Evolutionary conservation across 495 filamentous ascomycete genomes (phyloP).

Genomic region (Penicillium silybi): DNA sequence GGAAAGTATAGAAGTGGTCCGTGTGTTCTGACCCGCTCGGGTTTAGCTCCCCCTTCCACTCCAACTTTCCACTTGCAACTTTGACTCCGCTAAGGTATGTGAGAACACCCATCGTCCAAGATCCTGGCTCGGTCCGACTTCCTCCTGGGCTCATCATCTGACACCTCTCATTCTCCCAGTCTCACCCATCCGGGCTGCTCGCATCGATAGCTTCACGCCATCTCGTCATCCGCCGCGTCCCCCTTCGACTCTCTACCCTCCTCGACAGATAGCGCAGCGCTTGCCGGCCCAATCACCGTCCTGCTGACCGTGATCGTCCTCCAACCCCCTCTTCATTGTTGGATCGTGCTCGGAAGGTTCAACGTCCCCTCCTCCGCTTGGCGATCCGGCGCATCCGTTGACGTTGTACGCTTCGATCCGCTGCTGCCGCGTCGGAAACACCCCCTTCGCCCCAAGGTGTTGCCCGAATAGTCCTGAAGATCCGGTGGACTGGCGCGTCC

Average conservation of each 20-base stretch:
- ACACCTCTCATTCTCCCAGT: constrained; percentile 14
- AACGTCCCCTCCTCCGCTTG: constrained; percentile 18
- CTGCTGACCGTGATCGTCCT: constrained; percentile 9
- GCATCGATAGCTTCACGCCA: constrained; percentile 28
- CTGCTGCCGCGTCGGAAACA: constrained; percentile 7
- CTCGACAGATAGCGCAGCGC: constrained; percentile 20
- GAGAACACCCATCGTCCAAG: background rate
- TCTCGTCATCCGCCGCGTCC: constrained; percentile 24
- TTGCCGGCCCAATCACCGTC: constrained; percentile 25
- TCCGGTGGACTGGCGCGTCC: background rate
- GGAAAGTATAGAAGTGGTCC: background rate
- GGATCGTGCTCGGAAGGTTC: constrained; percentile 17
- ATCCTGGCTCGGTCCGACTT: constrained; percentile 17
- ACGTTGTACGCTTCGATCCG: constrained; percentile 14
- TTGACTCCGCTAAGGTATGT: background rate
- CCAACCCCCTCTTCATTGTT: constrained; percentile 3
- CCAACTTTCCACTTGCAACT: background rate
- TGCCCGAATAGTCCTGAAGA: constrained; percentile 10
- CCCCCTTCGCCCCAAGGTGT: background rate
- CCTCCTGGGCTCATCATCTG: constrained; percentile 21
- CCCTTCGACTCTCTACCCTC: constrained; percentile 7
- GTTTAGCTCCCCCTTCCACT: background rate
- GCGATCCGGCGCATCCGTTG: constrained; percentile 13
- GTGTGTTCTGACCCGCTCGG: background rate
- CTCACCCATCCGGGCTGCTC: constrained; percentile 25